A percentile compares a stretch with the other conserved stretches of the same genome.
These are phyloP conservation scores for Carex parvula DNA, from an alignment of 176 grass and related monocot genomes.

Conservation along the genomic window DNA sequence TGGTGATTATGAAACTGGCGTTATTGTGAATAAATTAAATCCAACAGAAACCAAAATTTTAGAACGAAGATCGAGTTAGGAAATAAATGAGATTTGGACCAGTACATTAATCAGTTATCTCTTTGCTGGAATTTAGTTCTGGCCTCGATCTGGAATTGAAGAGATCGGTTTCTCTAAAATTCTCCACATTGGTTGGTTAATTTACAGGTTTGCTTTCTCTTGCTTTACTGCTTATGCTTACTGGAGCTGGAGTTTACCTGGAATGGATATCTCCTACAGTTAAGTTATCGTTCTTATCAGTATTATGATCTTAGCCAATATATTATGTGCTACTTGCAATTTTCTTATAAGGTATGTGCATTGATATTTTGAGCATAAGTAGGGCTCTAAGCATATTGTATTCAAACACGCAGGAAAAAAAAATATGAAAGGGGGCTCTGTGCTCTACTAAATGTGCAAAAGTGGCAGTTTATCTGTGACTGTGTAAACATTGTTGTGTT, in stretches of 20 bases:
- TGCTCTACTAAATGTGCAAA: neutral
- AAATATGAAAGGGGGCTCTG: neutral
- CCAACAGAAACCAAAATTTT: neutral
- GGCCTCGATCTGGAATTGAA: neutral
- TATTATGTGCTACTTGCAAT: neutral
- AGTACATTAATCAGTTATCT: neutral
- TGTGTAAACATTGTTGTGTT: slow-evolving; percentile 2
- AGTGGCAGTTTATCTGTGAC: neutral
- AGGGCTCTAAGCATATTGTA: neutral
- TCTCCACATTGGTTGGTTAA: neutral
- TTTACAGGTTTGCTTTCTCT: slow-evolving; percentile 68
- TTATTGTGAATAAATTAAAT: neutral
- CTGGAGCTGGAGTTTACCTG: slow-evolving; percentile 39
- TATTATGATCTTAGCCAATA: neutral
- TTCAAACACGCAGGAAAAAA: neutral
- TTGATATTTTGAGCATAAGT: neutral
- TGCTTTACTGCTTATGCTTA: slow-evolving; percentile 44
- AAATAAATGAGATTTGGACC: neutral
- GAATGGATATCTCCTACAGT: slow-evolving; percentile 72
- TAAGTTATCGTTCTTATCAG: neutral
- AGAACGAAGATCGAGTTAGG: neutral
- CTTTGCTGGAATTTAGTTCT: neutral
- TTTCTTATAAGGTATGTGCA: neutral
- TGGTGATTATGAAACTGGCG: neutral
- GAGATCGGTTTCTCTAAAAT: slow-evolving; percentile 1